Base-by-base conservation (phyloP, 345 rosid genomes). In the Euphorbia tirucalli region DNA sequence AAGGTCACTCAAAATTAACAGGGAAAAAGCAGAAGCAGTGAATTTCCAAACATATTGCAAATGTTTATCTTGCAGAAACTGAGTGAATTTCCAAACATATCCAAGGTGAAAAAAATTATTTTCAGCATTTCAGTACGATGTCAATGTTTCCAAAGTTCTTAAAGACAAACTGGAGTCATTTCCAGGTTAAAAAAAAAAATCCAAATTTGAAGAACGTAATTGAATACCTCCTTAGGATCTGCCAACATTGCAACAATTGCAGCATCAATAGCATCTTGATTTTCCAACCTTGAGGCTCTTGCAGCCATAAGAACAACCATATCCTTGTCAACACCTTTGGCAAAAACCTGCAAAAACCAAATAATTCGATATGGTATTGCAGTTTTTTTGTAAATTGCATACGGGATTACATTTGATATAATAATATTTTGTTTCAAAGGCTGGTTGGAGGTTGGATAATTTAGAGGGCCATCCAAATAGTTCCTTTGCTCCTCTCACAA, bases 211-310 rank as follows among this genome's bases (percentile, higher is more conserved):
- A 37, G 31, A 32, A 72, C 31, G 32, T 37, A 48, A 49, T 30
- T 27, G 9, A 10, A 28, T 82, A 81, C 87, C 83, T 79, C 83
- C 61, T 39, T 70, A n/a, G 83, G 85, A 66, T 77, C 82, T 44
- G 73, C 60, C 74, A 84, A 68, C 85, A 75, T 70, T n/a, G 76
- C 46, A 58, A 84, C 82, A 50, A 79, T 77, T 37, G 81, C 80
- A 70, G 75, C 30, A 32, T 81, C 80, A 25, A 84, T 75, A 31
- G 85, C 78, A 64, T 77, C 82, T 52, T 81, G 87, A 54, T 84
- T 84, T 74, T 81, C 85, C 46, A 81, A n/a, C 60, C 79, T 70
- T 21, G 85, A 79, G 41, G 83, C 83, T 71, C 83, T 81, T 13
- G 83, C 85, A 27, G 83, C 80, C 70, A 74, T 78, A 28, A 81